Evolutionary conservation across 345 rosid genomes (phyloP), one percentile per base, ranked within the genome.

Genomic region (Luvunga scandens): DNA sequence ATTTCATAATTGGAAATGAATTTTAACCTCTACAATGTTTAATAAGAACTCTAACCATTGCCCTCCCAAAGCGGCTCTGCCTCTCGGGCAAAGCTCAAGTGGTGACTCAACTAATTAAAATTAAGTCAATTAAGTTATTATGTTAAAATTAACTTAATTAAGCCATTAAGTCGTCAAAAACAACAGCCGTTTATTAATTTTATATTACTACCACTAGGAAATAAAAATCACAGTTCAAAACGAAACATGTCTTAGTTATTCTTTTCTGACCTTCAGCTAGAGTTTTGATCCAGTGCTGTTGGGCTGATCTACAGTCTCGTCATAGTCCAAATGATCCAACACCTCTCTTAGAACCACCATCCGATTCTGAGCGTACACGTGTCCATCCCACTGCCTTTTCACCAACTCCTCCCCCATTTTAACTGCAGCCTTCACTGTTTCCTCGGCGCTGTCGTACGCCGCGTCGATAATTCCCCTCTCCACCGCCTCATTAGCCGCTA

Each of bases 321-420:
- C 77, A 27, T 21, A 77, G 31, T 57, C 73, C 62, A 86, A 42
- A 36, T 63, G n/a, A 27, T 82, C 65, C 38, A 87, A 50, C 73
- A 84, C 85, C 36, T 84, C 75, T 30, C 63, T 77, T 28, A 76
- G 34, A n/a, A 86, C 61, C 61, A 48, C 85, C 83, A 75, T 72
- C 68, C 97, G 82, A 57, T 81, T 93, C 66, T 64, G 85, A 67
- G 83, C 87, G 66, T 91, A 91, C 84, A 84, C 88, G 77, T 83
- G 86, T 75, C 92, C 92, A 8, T 85, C 77, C 85, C 79, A 80
- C 27, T 85, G 86, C 73, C 87, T 75, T 36, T 7, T 28, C 6
- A 63, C 80, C 57, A 93, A 22, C 78, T 79, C 83, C 81, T 84
- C 86, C 24, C 89, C 93, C 2, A 90, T 75, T 69, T n/a, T 48